Base-by-base conservation (phyloP, 805 yeast species). In the Candida railenensis region DNA sequence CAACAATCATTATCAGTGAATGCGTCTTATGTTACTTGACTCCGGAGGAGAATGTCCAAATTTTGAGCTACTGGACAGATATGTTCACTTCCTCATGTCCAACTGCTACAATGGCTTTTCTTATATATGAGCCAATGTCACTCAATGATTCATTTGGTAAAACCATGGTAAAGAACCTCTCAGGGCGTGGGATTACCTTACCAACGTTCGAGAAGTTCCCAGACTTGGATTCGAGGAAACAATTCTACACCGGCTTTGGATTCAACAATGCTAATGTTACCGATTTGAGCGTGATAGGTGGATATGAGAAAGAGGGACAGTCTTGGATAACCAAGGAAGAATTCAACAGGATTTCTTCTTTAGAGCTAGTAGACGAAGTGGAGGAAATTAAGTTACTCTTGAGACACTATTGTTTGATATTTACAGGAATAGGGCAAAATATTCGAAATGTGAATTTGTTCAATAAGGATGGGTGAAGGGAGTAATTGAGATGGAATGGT, bases 11-110 rank as follows among this genome's bases (percentile, higher is more conserved):
- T 2, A 59, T 87, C 16, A 80, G 88, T 50, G 95, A 87, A 59
- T 87, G 94, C 64, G 88, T 88, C 32, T 66, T 87, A 32, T 87
- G 95, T 58, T 87, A 87, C 58, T 55, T 86, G 50, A 69, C 76
- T 3, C 81, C 84, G 1, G 66, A 66, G 11, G 77, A 75, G 19
- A 76, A 85, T 20, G 55, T 51, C 28, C 57, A 63, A 28, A 73
- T 84, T 2, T 50, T 87, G 3, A 44, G 57, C 2, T 75, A 72
- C 55, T 75, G 84, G 65, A 55, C 53, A 3, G 40, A 49, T 0
- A 28, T 41, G n/a, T 55, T 77, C 30, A 4, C 41, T 1, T 39
- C 34, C 22, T 21, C 37, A 2, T 33, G 40, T 19, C 37, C 37
- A 57, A 65, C 45, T 42, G 15, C 25, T 22, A 15, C 42, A 16